Evolutionary conservation across 805 yeast species (phyloP).

Genomic region (Ogataea nonfermentans): DNA sequence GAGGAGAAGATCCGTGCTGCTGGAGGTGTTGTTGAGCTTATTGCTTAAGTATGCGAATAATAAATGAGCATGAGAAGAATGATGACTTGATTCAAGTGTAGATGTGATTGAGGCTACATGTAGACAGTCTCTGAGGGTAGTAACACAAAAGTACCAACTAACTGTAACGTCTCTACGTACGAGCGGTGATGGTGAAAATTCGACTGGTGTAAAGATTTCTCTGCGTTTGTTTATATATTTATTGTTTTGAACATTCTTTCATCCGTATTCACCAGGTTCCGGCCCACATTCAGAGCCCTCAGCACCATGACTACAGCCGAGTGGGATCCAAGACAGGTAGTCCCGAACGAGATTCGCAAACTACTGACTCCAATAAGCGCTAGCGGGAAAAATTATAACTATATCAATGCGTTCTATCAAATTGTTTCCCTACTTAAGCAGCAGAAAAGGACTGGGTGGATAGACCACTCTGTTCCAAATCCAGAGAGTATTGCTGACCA

Average conservation of each 20-base stretch:
- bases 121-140: neutral
- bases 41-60: slow-evolving; percentile 65
- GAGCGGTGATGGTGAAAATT: too few relatives aligned
- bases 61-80: slow-evolving; percentile 9
- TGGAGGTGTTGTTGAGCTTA: slow-evolving; percentile 99
- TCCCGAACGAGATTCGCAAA: slow-evolving; percentile 39
- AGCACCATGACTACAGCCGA: slow-evolving; percentile 20
- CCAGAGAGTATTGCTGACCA: slow-evolving; percentile 87
- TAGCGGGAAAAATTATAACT: slow-evolving; percentile 23
- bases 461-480: slow-evolving; percentile 57
- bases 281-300: neutral
- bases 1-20: slow-evolving; percentile 99
- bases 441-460: slow-evolving; percentile 92
- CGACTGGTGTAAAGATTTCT: too few relatives aligned
- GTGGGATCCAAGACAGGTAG: slow-evolving; percentile 46
- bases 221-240: slow-evolving; percentile 1
- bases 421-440: slow-evolving; percentile 69
- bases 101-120: neutral
- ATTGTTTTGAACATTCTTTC: neutral
- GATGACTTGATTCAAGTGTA: too few relatives aligned
- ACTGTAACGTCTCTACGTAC: neutral
- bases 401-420: slow-evolving; percentile 43
- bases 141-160: neutral
- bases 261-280: neutral
- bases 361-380: slow-evolving; percentile 25